Base-by-base conservation (phyloP, 768 basidiomycete species). In the Mycena haematopus region DNA sequence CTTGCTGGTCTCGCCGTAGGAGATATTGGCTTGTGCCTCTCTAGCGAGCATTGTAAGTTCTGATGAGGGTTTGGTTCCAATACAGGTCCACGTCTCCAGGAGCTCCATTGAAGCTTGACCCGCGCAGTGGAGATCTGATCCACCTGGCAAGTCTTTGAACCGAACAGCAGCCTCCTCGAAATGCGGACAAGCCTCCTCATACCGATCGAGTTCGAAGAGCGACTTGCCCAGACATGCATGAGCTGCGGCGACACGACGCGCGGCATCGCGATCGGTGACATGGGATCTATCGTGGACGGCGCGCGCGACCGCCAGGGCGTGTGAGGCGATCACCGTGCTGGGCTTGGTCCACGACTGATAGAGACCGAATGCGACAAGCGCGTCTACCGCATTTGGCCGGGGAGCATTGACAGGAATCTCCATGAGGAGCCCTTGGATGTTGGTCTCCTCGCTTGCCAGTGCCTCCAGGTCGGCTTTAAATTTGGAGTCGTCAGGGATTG, bases 281-380 rank as follows among this genome's bases (percentile, higher is more conserved):
- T 27, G 2, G 3, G 46, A 25, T 58, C 42, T 44, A 15, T 52
- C 36, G 4, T 29, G 1, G 25, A 29, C 38, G 6, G 51, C 52
- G 2, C 22, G 27, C 13, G 55, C 61, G 13, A 62, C 40, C 27
- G 22, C n/a, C 46, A 62, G 54, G 14, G 60, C 60, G 33, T 56
- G 59, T 4, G 14, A 10, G 52, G 45, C 59, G 15, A 54, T 44
- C 33, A 60, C 64, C 15, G 47, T 35, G 22, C 60, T 63, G 15
- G 72, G 72, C 40, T 58, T 58, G 2, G 60, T 58, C 29, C 44
- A 50, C 9, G 36, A 29, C 46, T 72, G 71, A 56, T 70, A 63
- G 27, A 56, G 36, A 29, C 65, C 44, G 33, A 69, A 66, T 6
- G 62, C 31, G 15, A 73, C 31, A 29, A 69, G 57, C 17, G 63